These are phyloP conservation scores for Brassica cretica DNA, from an alignment of 345 rosid genomes.

Conservation along the genomic window DNA sequence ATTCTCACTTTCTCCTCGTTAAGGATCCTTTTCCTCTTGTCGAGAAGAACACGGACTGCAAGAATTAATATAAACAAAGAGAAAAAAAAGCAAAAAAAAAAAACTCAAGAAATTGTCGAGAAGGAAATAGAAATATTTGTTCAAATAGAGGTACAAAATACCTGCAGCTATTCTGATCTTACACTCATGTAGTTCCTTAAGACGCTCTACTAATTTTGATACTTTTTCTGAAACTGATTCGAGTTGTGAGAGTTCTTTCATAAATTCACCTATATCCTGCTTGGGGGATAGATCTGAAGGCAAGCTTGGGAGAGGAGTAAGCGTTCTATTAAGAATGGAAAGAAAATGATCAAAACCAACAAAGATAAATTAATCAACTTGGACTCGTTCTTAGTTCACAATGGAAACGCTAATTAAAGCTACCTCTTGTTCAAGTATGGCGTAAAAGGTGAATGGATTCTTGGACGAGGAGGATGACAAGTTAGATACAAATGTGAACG, in stretches of 20 bases:
- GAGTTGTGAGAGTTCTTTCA: background rate
- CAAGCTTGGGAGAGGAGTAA: background rate
- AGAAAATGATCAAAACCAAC: background rate
- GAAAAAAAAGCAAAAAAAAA: background rate
- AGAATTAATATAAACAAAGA: background rate
- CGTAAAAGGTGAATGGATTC: background rate
- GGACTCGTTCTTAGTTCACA: background rate
- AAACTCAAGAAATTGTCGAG: background rate
- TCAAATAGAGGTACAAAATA: background rate
- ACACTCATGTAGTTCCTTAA: background rate
- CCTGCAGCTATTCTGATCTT: background rate
- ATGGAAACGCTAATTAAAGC: background rate
- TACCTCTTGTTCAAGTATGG: background rate
- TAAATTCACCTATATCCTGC: background rate
- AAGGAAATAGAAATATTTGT: background rate
- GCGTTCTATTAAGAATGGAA: background rate
- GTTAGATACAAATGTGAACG: background rate
- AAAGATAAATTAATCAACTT: background rate
- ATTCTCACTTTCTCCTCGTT: background rate
- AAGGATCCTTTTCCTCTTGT: background rate
- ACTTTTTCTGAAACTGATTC: background rate
- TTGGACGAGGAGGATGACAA: background rate
- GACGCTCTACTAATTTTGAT: background rate
- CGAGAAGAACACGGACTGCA: background rate
- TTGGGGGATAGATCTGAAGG: background rate